phyloP scores from a whole-genome alignment of 169 alveolate genomes.

The Cardiosporidium cionae region DNA sequence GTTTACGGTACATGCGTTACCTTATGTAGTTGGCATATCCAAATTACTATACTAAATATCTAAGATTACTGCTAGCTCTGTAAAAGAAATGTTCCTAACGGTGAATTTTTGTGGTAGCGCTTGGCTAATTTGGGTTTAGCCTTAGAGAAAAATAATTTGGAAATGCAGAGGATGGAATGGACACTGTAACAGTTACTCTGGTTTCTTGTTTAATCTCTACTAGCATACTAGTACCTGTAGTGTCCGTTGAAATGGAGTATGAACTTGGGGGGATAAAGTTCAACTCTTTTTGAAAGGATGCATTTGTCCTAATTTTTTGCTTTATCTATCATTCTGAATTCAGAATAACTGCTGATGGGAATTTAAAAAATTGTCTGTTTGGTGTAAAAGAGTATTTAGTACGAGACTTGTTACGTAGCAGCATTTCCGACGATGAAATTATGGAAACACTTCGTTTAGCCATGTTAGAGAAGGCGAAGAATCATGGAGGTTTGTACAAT shows the following conservation, averaged over 20 bases:
- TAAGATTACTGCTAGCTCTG: background rate
- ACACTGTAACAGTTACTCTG: background rate
- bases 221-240: too few species aligned
- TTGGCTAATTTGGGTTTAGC: background rate
- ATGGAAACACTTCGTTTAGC: background rate
- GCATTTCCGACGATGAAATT: background rate
- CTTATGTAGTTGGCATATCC: background rate
- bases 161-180: background rate
- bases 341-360: constrained; percentile 25
- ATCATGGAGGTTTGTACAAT: background rate
- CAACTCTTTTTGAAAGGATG: too few species aligned
- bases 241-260: too few species aligned
- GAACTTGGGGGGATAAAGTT: too few species aligned
- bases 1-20: background rate
- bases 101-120: background rate
- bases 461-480: background rate
- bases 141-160: background rate
- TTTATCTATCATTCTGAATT: background rate
- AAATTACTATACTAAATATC: background rate
- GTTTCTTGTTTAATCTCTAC: too few species aligned
- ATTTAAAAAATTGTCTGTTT: constrained; percentile 13
- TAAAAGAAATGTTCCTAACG: background rate
- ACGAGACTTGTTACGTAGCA: background rate
- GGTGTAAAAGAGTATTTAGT: background rate
- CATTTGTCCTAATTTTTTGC: too few species aligned